These are phyloP conservation scores for Pseudoscleropodium purum DNA, from an alignment of 225 moss, liverwort and hornwort species.

Conservation along the genomic window DNA sequence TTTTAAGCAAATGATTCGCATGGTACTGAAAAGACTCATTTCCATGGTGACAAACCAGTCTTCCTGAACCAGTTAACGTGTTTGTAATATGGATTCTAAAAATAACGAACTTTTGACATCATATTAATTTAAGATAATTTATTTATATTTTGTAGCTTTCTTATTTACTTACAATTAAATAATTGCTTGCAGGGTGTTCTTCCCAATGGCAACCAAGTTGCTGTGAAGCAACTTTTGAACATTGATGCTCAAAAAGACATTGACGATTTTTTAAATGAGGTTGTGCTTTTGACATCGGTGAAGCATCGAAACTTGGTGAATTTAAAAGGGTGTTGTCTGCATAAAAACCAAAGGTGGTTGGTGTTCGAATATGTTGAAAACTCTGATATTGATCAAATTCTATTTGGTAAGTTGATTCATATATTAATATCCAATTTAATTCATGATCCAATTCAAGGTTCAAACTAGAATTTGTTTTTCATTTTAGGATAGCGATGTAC, in stretches of 20 bases:
- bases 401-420: background rate
- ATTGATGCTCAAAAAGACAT: background rate
- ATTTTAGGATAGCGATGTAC: background rate
- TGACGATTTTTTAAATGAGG: conserved; percentile 14
- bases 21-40: background rate
- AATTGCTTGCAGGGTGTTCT: background rate
- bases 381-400: background rate
- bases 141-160: background rate
- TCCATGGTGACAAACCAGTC: accelerated
- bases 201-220: background rate
- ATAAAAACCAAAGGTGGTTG: background rate
- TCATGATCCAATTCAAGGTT: background rate
- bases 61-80: accelerated
- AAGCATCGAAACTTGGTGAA: conserved; percentile 14
- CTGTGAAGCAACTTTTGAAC: background rate
- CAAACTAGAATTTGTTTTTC: background rate
- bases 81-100: background rate
- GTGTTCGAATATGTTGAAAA: background rate
- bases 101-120: background rate
- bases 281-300: conserved; percentile 1
- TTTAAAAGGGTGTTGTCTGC: background rate
- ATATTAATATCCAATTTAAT: background rate
- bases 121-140: too few relatives aligned
- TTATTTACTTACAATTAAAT: background rate
- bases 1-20: background rate